Evolutionary conservation across 345 rosid genomes (phyloP).

Genomic region (Salix brachista): DNA sequence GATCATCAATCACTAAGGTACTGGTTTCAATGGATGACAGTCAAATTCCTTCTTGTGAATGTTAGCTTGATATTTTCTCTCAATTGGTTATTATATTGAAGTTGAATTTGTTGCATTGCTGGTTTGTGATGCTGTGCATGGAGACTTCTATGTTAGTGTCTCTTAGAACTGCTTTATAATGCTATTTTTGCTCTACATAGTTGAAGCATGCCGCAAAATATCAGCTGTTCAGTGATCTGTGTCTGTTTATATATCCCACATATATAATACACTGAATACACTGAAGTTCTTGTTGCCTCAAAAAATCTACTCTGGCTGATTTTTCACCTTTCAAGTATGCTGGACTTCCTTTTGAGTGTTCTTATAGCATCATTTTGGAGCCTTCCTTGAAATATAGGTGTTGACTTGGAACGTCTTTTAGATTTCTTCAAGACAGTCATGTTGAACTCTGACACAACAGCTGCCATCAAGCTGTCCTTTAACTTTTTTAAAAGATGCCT

Average conservation of each 20-base stretch:
- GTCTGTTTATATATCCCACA: background rate
- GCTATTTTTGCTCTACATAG: background rate
- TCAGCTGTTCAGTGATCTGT: background rate
- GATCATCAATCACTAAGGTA: conserved; percentile 61
- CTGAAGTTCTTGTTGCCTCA: background rate
- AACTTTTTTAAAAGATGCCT: no score
- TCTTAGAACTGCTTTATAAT: background rate
- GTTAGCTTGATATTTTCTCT: background rate
- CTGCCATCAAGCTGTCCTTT: background rate
- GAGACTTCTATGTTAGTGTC: background rate
- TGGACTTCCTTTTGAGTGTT: background rate
- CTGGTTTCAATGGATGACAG: background rate
- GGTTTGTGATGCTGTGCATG: background rate
- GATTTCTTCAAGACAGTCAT: background rate
- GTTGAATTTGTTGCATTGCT: background rate
- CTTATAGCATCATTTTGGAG: background rate
- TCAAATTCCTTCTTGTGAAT: background rate
- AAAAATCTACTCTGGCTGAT: background rate
- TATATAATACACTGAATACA: background rate
- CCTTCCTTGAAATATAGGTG: background rate
- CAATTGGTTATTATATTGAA: background rate
- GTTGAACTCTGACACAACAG: background rate
- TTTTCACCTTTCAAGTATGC: background rate
- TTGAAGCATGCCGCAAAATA: background rate
- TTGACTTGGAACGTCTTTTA: background rate